These are phyloP conservation scores for Endocalyx cinctus DNA, from an alignment of 2,329 filamentous ascomycete species.

Conservation along the genomic window DNA sequence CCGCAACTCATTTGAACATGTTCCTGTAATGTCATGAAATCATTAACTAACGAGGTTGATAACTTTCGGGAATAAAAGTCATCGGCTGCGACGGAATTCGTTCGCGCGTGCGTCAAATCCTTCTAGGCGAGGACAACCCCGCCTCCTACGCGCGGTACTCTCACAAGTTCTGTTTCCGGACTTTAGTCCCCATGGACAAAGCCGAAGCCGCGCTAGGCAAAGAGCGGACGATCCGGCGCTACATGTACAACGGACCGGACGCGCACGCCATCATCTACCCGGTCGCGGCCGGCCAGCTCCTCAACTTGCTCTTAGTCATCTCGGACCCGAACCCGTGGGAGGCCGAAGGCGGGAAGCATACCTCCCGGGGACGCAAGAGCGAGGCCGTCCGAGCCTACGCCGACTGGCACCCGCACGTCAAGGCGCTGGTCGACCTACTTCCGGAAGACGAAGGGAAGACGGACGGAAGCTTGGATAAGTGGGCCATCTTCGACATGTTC, in stretches of 20 bases:
- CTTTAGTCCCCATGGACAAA: conserved; percentile 54
- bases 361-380: conserved; percentile 31
- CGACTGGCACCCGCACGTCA: conserved; percentile 35
- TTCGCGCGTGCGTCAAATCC: conserved; percentile 45
- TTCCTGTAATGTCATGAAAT: background rate
- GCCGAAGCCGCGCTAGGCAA: conserved; percentile 44
- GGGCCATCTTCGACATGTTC: conserved; percentile 50
- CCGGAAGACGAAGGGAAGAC: too few relatives aligned
- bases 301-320: conserved; percentile 52
- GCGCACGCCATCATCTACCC: conserved; percentile 60
- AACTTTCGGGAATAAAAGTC: conserved; percentile 26
- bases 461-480: conserved; percentile 51
- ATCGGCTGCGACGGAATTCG: conserved; percentile 64
- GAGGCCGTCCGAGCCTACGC: conserved; percentile 36
- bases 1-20: background rate
- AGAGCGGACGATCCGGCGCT: conserved; percentile 42
- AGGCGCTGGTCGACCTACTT: conserved; percentile 37
- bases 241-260: conserved; percentile 53
- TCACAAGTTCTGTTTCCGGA: conserved; percentile 58
- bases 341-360: conserved; percentile 20
- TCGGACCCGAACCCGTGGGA: conserved; percentile 34
- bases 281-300: conserved; percentile 48
- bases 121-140: conserved; percentile 44
- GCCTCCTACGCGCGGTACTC: conserved; percentile 45
- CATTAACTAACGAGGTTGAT: conserved; percentile 2